phyloP scores from a whole-genome alignment of 306 rosid genomes.

The Fagus sylvatica region DNA sequence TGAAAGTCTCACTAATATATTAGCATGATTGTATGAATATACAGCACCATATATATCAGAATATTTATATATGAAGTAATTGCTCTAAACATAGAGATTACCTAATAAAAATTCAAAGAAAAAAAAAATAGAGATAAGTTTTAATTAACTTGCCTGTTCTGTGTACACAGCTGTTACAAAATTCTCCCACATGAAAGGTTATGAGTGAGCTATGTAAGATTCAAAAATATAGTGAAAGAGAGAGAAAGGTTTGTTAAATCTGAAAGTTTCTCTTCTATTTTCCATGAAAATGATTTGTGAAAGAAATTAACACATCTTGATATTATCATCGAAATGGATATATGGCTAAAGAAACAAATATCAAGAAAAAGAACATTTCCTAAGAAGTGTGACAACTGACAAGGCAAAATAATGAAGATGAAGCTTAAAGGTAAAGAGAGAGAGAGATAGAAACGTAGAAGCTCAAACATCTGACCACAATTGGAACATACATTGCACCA shows the following conservation, averaged over 20 bases:
- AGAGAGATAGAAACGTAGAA: constrained; percentile 31
- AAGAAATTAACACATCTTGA: neutral
- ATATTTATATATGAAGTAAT: neutral
- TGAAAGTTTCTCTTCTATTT: constrained; percentile 2
- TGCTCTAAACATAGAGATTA: neutral
- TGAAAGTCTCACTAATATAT: too few species aligned
- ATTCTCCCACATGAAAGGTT: neutral
- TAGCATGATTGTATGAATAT: too few species aligned
- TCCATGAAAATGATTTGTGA: neutral
- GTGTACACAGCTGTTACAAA: neutral
- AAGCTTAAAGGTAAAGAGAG: neutral
- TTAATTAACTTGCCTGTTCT: neutral
- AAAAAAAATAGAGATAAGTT: neutral
- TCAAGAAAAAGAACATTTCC: too few species aligned
- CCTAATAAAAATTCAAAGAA: neutral
- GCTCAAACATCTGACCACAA: constrained; percentile 21
- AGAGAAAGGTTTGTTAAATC: neutral
- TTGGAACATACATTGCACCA: neutral
- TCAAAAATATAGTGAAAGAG: neutral
- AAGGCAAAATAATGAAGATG: neutral
- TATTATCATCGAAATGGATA: neutral
- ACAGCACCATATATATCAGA: neutral
- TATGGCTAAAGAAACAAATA: too few species aligned
- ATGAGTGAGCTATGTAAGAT: neutral
- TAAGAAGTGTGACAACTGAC: too few species aligned